A percentile compares a stretch with the other conserved stretches of the same genome.
These are phyloP conservation scores for Macroventuria anomochaeta DNA, from an alignment of 2,329 filamentous ascomycete genomes.

Conservation along the genomic window DNA sequence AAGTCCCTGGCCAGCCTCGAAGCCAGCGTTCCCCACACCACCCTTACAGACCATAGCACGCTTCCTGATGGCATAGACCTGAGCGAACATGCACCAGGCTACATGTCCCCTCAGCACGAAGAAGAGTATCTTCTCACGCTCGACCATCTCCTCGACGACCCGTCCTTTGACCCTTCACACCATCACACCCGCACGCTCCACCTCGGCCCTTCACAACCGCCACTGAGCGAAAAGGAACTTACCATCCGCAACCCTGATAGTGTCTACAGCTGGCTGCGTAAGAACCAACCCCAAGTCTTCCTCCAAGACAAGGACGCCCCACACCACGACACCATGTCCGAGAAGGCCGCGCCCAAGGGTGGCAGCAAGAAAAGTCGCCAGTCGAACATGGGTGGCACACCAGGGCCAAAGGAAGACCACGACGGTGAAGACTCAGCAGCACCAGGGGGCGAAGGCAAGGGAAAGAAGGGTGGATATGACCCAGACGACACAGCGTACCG, in stretches of 20 bases:
- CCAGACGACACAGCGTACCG: slow-evolving; percentile 56
- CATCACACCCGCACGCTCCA: slow-evolving; percentile 49
- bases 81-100: slow-evolving; percentile 66
- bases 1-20: slow-evolving; percentile 50
- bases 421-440: slow-evolving; percentile 52
- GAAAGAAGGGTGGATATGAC: slow-evolving; percentile 42
- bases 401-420: slow-evolving; percentile 45
- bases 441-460: slow-evolving; percentile 36
- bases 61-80: slow-evolving; percentile 53
- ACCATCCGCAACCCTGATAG: slow-evolving; percentile 82
- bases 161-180: slow-evolving; percentile 59
- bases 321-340: slow-evolving; percentile 48
- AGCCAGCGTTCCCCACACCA: slow-evolving; percentile 50
- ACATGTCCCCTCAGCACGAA: slow-evolving; percentile 72
- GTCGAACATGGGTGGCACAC: slow-evolving; percentile 42
- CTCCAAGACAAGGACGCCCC: slow-evolving; percentile 70
- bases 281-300: slow-evolving; percentile 84
- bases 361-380: slow-evolving; percentile 42
- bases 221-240: slow-evolving; percentile 56
- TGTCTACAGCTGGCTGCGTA: slow-evolving; percentile 93
- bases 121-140: slow-evolving; percentile 75
- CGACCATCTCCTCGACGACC: slow-evolving; percentile 60
- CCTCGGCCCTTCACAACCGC: slow-evolving; percentile 50
- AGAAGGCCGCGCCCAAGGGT: slow-evolving; percentile 38
- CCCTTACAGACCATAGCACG: slow-evolving; percentile 39